Base-by-base conservation (phyloP, 208 protist genomes). In the Porcisia deanei region DNA sequence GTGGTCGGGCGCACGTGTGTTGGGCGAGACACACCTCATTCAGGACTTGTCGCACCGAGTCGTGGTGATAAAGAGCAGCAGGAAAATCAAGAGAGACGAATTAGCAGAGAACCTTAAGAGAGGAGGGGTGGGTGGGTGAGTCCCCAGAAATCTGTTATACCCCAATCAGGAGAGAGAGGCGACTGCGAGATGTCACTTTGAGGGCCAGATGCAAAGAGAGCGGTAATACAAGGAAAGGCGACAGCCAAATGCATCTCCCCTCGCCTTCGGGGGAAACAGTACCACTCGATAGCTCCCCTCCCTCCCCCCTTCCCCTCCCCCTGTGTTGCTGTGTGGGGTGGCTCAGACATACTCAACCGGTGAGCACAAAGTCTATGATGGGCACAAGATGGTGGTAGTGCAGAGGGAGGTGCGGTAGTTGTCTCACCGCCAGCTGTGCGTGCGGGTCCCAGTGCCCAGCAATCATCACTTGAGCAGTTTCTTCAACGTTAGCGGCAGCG, bases 401-500 rank as follows among this genome's bases (percentile, higher is more conserved):
- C 7, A 4, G n/a, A 53, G 30, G 16, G 1, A 83, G 49, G 37
- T 71, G 39, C n/a, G 41, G 34, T 8, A 75, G 39, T 41, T 59
- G 58, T 10, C 14, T 65, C 47, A 73, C 52, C 4, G 45, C 68
- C 39, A 39, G 41, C 20, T 45, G 37, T 14, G 73, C 59, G 47
- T 75, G 68, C 14, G 57, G 66, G n/a, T 64, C 66, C 77, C 77
- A 82, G 37, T 74, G 77, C 25, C 71, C 68, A 64, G 60, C 63
- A 52, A 59, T 12, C 16, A 43, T 57, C 34, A 4, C 53, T 30
- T 72, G 68, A 9, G 45, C 34, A 5, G 10, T 22, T 6, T 37
- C 47, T 1, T 45, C 7, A 12, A 37, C 49, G 66, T 41, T 30
- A 10, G 60, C 10, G 60, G 60, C 37, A 65, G 37, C 30, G 8